Base-by-base conservation (phyloP, 2,329 filamentous ascomycete species). In the Ascochyta pisi region DNA sequence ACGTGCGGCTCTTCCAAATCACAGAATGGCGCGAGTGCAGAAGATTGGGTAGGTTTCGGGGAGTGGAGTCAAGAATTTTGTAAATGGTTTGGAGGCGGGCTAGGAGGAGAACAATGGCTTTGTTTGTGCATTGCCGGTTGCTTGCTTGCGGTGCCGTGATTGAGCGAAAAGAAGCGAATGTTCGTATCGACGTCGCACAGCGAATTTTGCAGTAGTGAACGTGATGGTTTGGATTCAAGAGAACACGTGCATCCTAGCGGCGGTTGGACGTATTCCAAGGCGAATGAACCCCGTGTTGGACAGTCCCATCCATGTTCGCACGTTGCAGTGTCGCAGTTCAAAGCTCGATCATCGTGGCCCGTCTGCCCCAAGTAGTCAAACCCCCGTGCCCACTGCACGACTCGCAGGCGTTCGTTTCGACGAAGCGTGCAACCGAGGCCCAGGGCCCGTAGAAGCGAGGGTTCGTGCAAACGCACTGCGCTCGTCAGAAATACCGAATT, bases 1-100 rank as follows among this genome's bases (percentile, higher is more conserved):
- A 54, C 50, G 50, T 54, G 43, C 43, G 38, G 43, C 48, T 31
- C 42, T 52, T 53, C 37, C 50, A 47, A 42, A 53, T 52, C 39
- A 29, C 16, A 10, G 16, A 40, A 15, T 7, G 4, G 19, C 8
- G 27, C 27, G 27, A 9, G 16, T 16, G 22, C 9, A 40, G 38
- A 23, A 23, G 13, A 29, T 37, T 26, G 10, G 34, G 42, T 35
- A 45, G 35, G 41, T 41, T 47, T 47, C 26, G 42, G 27, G 42
- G 13, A 12, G 43, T 53, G 37, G 29, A 19, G 35, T 33, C 10
- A 1, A 10, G 8, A 10, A 4, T 3, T n/a, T 12, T 5, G 31
- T 33, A 12, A n/a, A 10, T 10, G 10, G 31, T 6, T 33, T 33
- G 12, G 26, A 7, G 26, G 26, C 9, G 26, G 26, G 26, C 26